Evolutionary conservation across 1,284 basidiomycete genomes (phyloP).

Genomic region (Rugosomyces carneus): DNA sequence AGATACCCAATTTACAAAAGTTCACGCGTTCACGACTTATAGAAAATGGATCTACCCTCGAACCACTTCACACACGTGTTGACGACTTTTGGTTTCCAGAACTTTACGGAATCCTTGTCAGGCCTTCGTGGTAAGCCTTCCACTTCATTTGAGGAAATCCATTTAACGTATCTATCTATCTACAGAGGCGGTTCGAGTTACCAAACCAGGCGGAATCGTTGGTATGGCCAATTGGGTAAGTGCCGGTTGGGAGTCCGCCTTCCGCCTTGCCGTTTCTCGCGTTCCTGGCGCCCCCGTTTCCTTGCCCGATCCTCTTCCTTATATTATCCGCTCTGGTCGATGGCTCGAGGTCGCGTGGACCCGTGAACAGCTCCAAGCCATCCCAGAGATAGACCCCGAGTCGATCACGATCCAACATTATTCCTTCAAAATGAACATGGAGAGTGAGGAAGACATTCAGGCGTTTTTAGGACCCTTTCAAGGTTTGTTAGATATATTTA

Average conservation of each 20-base stretch:
- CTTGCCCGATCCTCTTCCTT: slow-evolving; percentile 1
- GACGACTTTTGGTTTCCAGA: slow-evolving; percentile 5
- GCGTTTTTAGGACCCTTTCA: not conserved
- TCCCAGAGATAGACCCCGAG: not conserved
- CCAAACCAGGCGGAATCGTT: slow-evolving; percentile 2
- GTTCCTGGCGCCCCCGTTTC: slow-evolving; percentile 1
- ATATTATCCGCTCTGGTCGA: slow-evolving; percentile 1
- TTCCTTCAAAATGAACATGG: not conserved
- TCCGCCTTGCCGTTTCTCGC: slow-evolving; percentile 3
- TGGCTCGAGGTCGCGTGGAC: not conserved
- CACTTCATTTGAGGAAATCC: not conserved
- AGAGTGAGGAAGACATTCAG: not conserved
- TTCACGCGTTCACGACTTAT: too few species aligned
- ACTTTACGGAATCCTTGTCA: not conserved
- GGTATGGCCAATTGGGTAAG: slow-evolving; percentile 2
- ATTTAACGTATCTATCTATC: not conserved
- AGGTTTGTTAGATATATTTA: not conserved
- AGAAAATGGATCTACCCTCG: not conserved
- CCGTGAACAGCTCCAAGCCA: not conserved
- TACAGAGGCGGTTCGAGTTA: slow-evolving; percentile 1
- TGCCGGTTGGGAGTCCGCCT: slow-evolving; percentile 1
- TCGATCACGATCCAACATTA: not conserved
- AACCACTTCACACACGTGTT: slow-evolving; percentile 3
- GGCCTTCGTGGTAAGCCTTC: not conserved
- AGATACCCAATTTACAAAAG: too few species aligned